Conservation (phyloP, 805 yeast species). For the Spathaspora sp. region DNA sequence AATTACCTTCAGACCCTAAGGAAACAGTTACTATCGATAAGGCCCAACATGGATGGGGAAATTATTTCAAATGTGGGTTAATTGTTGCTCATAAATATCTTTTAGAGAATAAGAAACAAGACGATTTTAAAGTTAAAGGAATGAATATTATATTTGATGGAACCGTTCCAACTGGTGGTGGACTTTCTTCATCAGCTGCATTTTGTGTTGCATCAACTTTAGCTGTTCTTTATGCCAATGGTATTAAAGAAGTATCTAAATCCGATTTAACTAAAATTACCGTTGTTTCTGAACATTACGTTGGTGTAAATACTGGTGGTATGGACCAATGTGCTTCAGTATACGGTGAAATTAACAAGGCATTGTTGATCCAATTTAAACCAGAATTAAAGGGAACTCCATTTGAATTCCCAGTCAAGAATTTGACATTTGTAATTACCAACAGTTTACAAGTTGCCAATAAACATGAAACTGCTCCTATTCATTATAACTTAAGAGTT, state of each 20-base stretch:
- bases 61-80: slow-evolving; percentile 64
- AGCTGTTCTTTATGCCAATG: slow-evolving; percentile 52
- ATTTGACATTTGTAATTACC: slow-evolving; percentile 56
- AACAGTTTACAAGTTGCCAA: slow-evolving; percentile 61
- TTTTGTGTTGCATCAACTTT: slow-evolving; percentile 63
- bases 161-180: slow-evolving; percentile 69
- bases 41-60: slow-evolving; percentile 53
- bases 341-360: slow-evolving; percentile 57
- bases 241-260: slow-evolving; percentile 41
- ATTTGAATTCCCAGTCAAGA: slow-evolving; percentile 47
- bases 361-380: slow-evolving; percentile 56
- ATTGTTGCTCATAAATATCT: slow-evolving; percentile 51
- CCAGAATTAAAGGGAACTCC: slow-evolving; percentile 57
- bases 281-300: slow-evolving; percentile 63
- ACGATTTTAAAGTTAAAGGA: slow-evolving; percentile 40
- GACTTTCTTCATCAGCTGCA: slow-evolving; percentile 70
- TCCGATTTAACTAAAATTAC: slow-evolving; percentile 56
- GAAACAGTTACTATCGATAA: slow-evolving; percentile 36
- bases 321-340: slow-evolving; percentile 76
- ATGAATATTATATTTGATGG: slow-evolving; percentile 56
- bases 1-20: slow-evolving; percentile 28
- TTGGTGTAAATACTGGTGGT: slow-evolving; percentile 77
- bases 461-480: slow-evolving; percentile 68
- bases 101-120: slow-evolving; percentile 7
- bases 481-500: slow-evolving; percentile 65